Conservation (phyloP, 495 filamentous ascomycete species). For the Niebla homalea region DNA sequence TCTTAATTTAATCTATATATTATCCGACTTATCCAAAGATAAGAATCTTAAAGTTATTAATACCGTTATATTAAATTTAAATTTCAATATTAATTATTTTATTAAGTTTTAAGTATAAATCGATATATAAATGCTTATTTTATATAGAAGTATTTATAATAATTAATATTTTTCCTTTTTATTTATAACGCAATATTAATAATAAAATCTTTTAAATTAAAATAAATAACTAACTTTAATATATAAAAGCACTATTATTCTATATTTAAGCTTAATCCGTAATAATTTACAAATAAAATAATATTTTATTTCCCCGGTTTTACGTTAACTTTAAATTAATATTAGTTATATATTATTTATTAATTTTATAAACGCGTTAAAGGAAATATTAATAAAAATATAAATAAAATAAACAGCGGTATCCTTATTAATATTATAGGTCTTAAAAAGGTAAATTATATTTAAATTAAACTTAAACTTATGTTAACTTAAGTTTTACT, state of each 20-base stretch:
- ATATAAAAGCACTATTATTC: not conserved
- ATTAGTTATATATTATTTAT: not conserved
- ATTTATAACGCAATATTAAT: not conserved
- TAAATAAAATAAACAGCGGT: not conserved
- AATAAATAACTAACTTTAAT: not conserved
- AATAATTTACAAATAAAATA: no score
- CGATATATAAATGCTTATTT: not conserved
- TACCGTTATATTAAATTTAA: not conserved
- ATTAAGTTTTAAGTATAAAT: not conserved
- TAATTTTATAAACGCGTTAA: not conserved
- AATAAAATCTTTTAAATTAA: no score
- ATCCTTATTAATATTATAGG: no score
- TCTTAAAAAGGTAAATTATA: no score
- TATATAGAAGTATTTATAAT: not conserved
- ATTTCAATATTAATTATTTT: not conserved
- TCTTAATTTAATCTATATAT: no score
- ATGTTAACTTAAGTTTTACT: no score
- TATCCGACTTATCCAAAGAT: no score
- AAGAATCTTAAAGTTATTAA: not conserved
- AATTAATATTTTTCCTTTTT: not conserved
- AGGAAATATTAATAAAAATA: not conserved
- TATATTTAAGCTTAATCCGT: no score
- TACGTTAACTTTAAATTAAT: not conserved
- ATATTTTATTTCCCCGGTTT: not conserved
- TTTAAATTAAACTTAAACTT: no score